phyloP scores from a whole-genome alignment of 2,329 filamentous ascomycete genomes.

The Botrytis tulipae region DNA sequence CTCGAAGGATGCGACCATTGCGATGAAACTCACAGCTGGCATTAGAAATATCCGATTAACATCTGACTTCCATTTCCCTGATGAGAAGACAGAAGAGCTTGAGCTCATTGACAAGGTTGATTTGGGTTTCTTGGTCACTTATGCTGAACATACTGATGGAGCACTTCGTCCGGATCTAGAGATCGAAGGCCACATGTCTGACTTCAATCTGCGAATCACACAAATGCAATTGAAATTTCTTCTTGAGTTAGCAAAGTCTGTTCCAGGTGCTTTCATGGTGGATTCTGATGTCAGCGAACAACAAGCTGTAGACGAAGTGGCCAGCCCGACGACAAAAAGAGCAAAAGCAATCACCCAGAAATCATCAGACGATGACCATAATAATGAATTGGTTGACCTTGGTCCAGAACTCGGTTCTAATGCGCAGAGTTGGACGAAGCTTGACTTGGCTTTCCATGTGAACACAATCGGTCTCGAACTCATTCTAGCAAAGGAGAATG shows the following conservation, averaged over 20 bases:
- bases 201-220: conserved; percentile 85
- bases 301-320: conserved; percentile 73
- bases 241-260: conserved; percentile 80
- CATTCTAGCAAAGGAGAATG: conserved; percentile 70
- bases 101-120: conserved; percentile 98
- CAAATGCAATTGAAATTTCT: conserved; percentile 90
- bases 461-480: conserved; percentile 86
- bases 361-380: conserved; percentile 36
- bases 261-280: conserved; percentile 81
- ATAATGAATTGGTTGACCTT: conserved; percentile 51
- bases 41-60: conserved; percentile 90
- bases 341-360: conserved; percentile 29
- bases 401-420: conserved; percentile 68
- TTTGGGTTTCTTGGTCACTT: conserved; percentile 86
- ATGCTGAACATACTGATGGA: conserved; percentile 79
- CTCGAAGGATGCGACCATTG: conserved; percentile 66
- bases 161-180: conserved; percentile 84
- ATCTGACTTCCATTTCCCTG: conserved; percentile 79
- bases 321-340: conserved; percentile 43
- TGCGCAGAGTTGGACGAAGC: conserved; percentile 80
- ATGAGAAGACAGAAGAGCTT: conserved; percentile 74
- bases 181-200: conserved; percentile 87
- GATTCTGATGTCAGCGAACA: conserved; percentile 70
- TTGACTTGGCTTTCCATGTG: conserved; percentile 88
- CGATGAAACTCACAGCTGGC: conserved; percentile 86